Evolutionary conservation across 1,284 basidiomycete genomes (phyloP).

Genomic region (Trichosporon ovoides): DNA sequence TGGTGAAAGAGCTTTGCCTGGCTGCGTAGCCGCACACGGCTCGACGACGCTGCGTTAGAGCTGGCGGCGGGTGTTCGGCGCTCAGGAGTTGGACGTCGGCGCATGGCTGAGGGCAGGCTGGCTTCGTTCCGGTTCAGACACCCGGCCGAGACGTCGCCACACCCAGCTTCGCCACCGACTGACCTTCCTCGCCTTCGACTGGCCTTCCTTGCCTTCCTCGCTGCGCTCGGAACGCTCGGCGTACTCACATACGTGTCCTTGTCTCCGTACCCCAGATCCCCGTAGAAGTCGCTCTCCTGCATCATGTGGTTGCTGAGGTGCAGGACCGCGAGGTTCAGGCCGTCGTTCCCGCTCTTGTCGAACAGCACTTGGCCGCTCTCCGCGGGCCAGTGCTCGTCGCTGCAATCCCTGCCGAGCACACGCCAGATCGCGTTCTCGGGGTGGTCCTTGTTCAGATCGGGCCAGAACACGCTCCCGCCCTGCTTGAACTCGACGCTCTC

Average conservation of each 20-base stretch:
- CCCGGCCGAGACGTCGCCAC: no score
- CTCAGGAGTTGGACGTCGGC: no score
- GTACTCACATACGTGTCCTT: slow-evolving; percentile 45
- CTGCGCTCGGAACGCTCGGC: neutral
- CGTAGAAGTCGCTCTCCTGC: slow-evolving; percentile 48
- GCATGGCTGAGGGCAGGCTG: no score
- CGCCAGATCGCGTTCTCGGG: slow-evolving; percentile 53
- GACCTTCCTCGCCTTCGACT: no score
- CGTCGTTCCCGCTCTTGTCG: slow-evolving; percentile 50
- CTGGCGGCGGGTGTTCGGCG: no score
- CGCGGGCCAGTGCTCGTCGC: slow-evolving; percentile 50
- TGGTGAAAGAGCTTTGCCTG: neutral
- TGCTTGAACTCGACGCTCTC: slow-evolving; percentile 47
- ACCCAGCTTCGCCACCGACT: no score
- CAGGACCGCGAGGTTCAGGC: slow-evolving; percentile 51
- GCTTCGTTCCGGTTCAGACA: no score
- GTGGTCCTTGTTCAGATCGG: slow-evolving; percentile 52
- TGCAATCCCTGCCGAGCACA: slow-evolving; percentile 47
- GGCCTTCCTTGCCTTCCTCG: no score
- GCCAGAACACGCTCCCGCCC: slow-evolving; percentile 51
- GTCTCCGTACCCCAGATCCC: slow-evolving; percentile 49
- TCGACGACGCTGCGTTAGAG: no score
- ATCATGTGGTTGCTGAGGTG: slow-evolving; percentile 51
- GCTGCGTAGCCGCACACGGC: no score
- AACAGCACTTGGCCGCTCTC: slow-evolving; percentile 52